Conservation (phyloP, 768 basidiomycete species). For the Pleurotus tuber-regium region DNA sequence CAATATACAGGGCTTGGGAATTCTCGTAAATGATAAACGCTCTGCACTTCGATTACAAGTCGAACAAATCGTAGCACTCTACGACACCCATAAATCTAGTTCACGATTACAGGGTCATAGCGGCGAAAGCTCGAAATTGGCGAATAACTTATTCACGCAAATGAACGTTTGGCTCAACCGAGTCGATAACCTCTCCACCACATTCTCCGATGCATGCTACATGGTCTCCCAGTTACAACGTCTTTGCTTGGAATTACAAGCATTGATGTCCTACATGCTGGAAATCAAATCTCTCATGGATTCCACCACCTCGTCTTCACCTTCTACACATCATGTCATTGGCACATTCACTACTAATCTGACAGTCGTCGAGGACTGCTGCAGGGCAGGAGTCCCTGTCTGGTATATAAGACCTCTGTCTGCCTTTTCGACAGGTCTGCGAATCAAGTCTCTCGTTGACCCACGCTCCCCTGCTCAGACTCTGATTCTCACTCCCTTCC, state of each 20-base stretch:
- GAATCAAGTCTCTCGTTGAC: background rate
- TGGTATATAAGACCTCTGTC: slow-evolving; percentile 16
- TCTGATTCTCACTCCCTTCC: background rate
- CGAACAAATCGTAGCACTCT: too few species aligned
- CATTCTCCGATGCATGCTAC: background rate
- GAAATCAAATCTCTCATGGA: background rate
- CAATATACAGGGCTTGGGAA: too few species aligned
- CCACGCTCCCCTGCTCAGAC: background rate
- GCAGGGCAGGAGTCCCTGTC: slow-evolving; percentile 17
- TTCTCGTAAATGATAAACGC: too few species aligned
- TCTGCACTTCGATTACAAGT: background rate
- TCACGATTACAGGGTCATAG: too few species aligned
- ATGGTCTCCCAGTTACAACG: background rate
- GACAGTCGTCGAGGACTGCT: slow-evolving; percentile 8
- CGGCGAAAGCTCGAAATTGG: too few species aligned
- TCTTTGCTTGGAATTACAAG: background rate
- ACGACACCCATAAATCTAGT: too few species aligned
- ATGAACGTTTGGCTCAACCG: background rate
- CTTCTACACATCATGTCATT: background rate
- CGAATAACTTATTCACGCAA: background rate
- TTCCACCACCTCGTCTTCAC: too few species aligned
- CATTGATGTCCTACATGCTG: background rate
- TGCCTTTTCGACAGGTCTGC: background rate
- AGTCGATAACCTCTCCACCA: background rate
- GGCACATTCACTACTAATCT: slow-evolving; percentile 16